phyloP scores from a whole-genome alignment of 2,329 filamentous ascomycete genomes.

The Fusarium papillatum region DNA sequence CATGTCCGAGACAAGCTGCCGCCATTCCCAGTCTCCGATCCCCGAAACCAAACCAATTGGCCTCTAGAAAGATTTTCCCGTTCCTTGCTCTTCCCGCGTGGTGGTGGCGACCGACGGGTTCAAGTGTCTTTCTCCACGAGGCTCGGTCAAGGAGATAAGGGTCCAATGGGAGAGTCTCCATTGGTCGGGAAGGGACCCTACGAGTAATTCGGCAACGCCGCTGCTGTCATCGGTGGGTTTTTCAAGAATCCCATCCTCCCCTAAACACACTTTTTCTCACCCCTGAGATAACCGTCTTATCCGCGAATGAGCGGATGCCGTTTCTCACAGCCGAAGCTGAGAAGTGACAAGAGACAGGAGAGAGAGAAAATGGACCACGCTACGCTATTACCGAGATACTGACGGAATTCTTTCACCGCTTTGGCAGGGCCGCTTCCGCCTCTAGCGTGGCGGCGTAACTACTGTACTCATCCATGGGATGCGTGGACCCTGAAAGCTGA shows the following conservation, averaged over 20 bases:
- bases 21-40: conserved; percentile 9
- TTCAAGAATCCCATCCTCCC: conserved; percentile 20
- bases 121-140: conserved; percentile 1
- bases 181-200: conserved; percentile 15
- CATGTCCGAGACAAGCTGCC: conserved; percentile 12
- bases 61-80: not conserved
- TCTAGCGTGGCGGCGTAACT: conserved; percentile 25
- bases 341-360: conserved; percentile 13
- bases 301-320: conserved; percentile 4
- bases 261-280: not conserved
- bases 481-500: conserved; percentile 37
- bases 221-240: conserved; percentile 34
- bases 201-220: conserved; percentile 33
- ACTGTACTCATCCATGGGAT: not conserved
- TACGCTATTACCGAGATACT: conserved; percentile 14
- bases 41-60: conserved; percentile 8
- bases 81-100: not conserved
- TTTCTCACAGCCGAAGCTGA: conserved; percentile 1
- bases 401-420: conserved; percentile 30
- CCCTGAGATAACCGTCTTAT: conserved; percentile 17
- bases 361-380: conserved; percentile 14
- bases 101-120: conserved; percentile 24
- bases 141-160: not conserved
- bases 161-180: conserved; percentile 1
- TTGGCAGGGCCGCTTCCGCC: conserved; percentile 22